Evolutionary conservation across 1,284 basidiomycete species (phyloP), one percentile per base, ranked within the genome.

Genomic region (Trametes hirsuta): DNA sequence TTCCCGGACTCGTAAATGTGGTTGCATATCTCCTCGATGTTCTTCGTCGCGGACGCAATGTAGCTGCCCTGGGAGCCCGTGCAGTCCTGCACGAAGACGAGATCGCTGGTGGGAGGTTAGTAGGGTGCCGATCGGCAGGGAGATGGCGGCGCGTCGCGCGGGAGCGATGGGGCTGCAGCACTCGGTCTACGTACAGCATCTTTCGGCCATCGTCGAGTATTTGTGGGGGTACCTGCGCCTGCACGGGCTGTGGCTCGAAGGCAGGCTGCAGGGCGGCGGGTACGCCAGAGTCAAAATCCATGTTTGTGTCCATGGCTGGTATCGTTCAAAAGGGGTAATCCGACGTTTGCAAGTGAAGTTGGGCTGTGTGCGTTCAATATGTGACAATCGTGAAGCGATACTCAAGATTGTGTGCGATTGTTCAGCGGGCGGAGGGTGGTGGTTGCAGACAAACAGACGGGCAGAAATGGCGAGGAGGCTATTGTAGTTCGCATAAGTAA

Each of bases 21-120:
- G 59, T 93, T 93, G 75, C 95, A 97, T 71, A 99, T 99, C 72
- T 92, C 86, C 71, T 97, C 94, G 77, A 99, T 98, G 77, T 99
- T 98, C 79, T 93, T 94, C 6, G 96, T 97, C n/a, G 96, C 95
- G 53, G 93, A 91, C 14, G 88, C 83, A 64, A 91, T 93, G 75
- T 93, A 93, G 71, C 86, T 88, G 42, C 91, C 90, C 70, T 93
- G 91, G 69, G 88, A 91, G 14, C 94, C 94, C 2, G 94, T 97
- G 74, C 93, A 95, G 76, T 97, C 94, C 73, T 96, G 92, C 25
- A 97, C 86, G 77, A 86, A 95, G 71, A 86, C 90, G 62, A 97
- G 86, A 77, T 96, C 94, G 61, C 93, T 95, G 74, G 59, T 55
- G 62, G 37, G 21, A 37, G 49, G 60, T 49, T 60, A 61, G 62